These are phyloP conservation scores for Stephania cephalantha DNA, from an alignment of 164 flowering plant species.

Conservation along the genomic window DNA sequence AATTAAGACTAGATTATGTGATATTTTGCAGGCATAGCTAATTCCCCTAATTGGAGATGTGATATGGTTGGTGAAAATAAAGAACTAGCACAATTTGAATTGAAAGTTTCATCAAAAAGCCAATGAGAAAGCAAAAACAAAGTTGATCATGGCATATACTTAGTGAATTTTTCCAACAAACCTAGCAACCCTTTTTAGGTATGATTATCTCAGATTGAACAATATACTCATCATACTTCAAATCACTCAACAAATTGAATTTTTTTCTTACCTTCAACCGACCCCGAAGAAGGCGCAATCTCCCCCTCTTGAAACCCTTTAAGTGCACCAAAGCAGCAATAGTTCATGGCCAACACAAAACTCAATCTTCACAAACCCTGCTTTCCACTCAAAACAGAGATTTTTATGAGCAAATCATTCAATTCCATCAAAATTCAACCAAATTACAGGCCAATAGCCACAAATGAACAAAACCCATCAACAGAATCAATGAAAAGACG, in stretches of 20 bases:
- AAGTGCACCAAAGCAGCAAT: constrained; percentile 16
- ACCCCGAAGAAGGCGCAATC: not conserved
- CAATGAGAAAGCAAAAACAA: not conserved
- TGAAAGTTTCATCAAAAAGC: not conserved
- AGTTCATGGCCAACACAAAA: constrained; percentile 15
- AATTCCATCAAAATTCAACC: not conserved
- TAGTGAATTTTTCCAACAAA: not conserved
- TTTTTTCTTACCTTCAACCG: constrained; percentile 17
- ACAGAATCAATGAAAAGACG: not conserved
- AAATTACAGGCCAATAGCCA: not conserved
- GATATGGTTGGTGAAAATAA: too few species aligned
- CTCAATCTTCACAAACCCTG: not conserved
- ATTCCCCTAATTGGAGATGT: too few species aligned
- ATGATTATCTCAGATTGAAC: not conserved
- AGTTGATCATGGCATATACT: not conserved
- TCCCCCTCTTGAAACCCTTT: not conserved
- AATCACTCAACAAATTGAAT: not conserved
- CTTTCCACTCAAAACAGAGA: not conserved
- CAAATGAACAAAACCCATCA: not conserved
- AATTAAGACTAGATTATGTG: too few species aligned
- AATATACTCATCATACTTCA: too few species aligned
- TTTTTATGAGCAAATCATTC: not conserved
- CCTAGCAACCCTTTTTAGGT: not conserved
- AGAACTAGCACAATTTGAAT: too few species aligned
- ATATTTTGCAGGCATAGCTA: too few species aligned